These are phyloP conservation scores for Trichoderma gracile DNA, from an alignment of 2,329 filamentous ascomycete genomes.

Conservation along the genomic window DNA sequence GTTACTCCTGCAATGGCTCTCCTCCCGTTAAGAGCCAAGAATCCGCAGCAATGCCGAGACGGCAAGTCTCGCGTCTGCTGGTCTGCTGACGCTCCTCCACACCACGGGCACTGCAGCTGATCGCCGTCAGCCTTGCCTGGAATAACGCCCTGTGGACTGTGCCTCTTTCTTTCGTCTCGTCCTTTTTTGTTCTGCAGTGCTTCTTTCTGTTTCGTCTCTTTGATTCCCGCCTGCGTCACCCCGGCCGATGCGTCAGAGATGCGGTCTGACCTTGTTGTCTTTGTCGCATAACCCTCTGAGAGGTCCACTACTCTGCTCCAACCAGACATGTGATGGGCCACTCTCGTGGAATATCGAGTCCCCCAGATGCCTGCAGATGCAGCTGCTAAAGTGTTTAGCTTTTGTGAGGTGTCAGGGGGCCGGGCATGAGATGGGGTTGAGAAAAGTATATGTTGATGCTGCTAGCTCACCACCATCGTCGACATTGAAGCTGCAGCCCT, in stretches of 20 bases:
- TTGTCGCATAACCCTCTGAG: not conserved
- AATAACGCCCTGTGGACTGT: conserved; percentile 13
- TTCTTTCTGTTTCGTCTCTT: not conserved
- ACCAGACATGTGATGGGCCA: conserved; percentile 18
- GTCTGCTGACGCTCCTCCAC: conserved; percentile 25
- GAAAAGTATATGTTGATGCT: conserved; percentile 15
- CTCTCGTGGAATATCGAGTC: not conserved
- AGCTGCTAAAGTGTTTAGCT: not conserved
- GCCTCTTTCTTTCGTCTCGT: not conserved
- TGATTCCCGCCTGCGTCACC: conserved; percentile 1
- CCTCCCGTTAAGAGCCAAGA: not conserved
- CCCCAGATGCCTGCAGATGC: conserved; percentile 7
- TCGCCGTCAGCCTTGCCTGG: conserved; percentile 22
- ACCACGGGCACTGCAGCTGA: conserved; percentile 22
- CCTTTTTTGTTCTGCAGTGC: too few species aligned
- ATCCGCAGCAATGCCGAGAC: conserved; percentile 18
- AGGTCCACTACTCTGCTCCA: not conserved
- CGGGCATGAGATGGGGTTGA: not conserved
- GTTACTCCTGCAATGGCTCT: not conserved
- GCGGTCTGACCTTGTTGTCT: not conserved
- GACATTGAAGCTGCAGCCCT: not conserved
- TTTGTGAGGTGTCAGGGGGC: not conserved
- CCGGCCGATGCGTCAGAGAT: conserved; percentile 15
- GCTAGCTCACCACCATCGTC: conserved; percentile 14
- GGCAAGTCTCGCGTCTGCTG: conserved; percentile 14